Evolutionary conservation across 2,329 filamentous ascomycete species (phyloP), one percentile per base, ranked within the genome.

Genomic region (Fusarium sp.): DNA sequence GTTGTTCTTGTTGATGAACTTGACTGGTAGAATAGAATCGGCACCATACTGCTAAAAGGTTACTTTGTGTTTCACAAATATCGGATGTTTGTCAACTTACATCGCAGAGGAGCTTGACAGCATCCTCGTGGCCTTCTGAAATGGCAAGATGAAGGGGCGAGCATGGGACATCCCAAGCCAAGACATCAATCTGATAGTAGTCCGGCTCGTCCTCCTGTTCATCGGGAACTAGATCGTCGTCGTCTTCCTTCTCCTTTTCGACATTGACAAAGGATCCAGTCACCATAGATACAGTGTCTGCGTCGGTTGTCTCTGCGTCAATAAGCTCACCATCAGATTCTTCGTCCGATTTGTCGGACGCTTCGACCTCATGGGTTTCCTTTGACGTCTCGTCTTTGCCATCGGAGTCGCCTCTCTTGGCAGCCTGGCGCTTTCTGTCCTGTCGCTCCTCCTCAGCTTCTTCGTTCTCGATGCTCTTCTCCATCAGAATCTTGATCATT

Each of bases 71-170:
- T 17, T 43, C 12, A 14, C 10, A n/a, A 12, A 6, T 10, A 27
- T 15, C 17, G 35, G 20, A 25, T 38, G 17, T 32, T 54, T 27
- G 17, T 20, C 35, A 52, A 77, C 82, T 80, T 79, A 88, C 88
- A 52, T 91, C 86, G 62, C 93, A 92, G 8, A 97, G 88, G 27
- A 90, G 81, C 66, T 91, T 89, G 15, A 96, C 93, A 12, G 91
- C 89, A 5, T 92, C 88, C 30, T 89, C 85, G 73, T 96, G 91
- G 0, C 94, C 94, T 69, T 90, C 89, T 2, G 94, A 81, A 69
- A 97, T 95, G 9, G 95, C 95, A 32, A 95, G 87, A 80, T 97
- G 95, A 6, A 97, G 86, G 2, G 95, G 90, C 14, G 92, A 93
- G 66, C 91, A 90, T 6, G 91, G 90, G 6, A 87, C 89, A 76